Conservation (phyloP, 768 basidiomycete species). For the Lyophyllum shimeji region DNA sequence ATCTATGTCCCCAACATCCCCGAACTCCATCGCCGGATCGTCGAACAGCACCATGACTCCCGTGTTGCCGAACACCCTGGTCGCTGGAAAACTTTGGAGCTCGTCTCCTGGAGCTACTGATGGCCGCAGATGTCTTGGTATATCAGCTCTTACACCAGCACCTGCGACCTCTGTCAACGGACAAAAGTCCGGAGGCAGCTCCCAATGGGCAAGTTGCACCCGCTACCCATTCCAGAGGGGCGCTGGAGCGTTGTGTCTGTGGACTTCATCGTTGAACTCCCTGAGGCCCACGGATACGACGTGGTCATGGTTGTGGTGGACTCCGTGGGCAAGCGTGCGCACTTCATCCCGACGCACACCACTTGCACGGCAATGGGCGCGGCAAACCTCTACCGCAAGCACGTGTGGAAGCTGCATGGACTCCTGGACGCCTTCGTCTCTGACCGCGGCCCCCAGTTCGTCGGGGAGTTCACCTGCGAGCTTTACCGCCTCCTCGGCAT, state of each 20-base stretch:
- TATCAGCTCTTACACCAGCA: constrained; percentile 17
- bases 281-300: background rate
- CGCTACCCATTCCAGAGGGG: background rate
- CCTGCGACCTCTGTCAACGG: background rate
- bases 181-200: background rate
- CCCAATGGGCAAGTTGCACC: background rate
- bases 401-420: constrained; percentile 7
- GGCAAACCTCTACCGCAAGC: background rate
- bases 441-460: constrained; percentile 7
- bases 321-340: background rate
- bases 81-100: constrained; percentile 1
- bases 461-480: background rate
- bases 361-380: background rate
- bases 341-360: background rate
- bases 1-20: constrained; percentile 9
- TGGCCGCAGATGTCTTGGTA: constrained; percentile 23
- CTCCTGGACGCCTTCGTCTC: background rate
- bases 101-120: constrained; percentile 21
- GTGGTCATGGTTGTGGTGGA: constrained; percentile 3
- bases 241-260: background rate
- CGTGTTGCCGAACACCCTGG: background rate
- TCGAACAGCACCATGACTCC: constrained; percentile 28
- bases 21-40: constrained; percentile 11
- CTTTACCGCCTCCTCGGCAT: background rate
- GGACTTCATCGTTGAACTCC: constrained; percentile 3